Evolutionary conservation across 345 rosid species (phyloP).

Genomic region (Syzygium grande): DNA sequence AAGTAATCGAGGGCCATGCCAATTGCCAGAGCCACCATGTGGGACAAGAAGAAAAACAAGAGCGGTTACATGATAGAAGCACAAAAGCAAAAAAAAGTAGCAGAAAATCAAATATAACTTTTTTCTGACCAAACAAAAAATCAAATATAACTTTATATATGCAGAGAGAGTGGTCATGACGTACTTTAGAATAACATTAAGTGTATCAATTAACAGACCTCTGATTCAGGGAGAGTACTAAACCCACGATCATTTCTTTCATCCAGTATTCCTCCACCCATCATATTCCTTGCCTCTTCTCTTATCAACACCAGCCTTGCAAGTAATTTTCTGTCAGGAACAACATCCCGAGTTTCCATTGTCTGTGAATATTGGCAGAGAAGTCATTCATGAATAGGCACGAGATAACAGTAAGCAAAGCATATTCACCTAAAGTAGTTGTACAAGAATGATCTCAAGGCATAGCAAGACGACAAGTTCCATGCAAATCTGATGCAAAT

Average conservation of each 20-base stretch:
- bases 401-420: neutral
- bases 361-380: conserved; percentile 31
- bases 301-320: conserved; percentile 86
- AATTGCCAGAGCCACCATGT: neutral
- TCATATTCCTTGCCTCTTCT: conserved; percentile 93
- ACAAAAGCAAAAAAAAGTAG: neutral
- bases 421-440: neutral
- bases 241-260: conserved; percentile 96
- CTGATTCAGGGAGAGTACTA: conserved; percentile 82
- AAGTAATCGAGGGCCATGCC: neutral
- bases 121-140: neutral
- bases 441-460: neutral
- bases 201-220: conserved; percentile 31
- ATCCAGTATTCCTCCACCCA: conserved; percentile 96
- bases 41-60: neutral
- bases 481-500: neutral
- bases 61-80: neutral
- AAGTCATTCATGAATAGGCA: neutral
- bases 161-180: neutral
- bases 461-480: neutral
- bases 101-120: neutral
- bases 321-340: conserved; percentile 81
- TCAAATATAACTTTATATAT: neutral
- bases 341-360: conserved; percentile 80
- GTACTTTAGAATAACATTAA: neutral